Conservation (phyloP, 2,329 filamentous ascomycete species). For the Cladosporium oxysporum region DNA sequence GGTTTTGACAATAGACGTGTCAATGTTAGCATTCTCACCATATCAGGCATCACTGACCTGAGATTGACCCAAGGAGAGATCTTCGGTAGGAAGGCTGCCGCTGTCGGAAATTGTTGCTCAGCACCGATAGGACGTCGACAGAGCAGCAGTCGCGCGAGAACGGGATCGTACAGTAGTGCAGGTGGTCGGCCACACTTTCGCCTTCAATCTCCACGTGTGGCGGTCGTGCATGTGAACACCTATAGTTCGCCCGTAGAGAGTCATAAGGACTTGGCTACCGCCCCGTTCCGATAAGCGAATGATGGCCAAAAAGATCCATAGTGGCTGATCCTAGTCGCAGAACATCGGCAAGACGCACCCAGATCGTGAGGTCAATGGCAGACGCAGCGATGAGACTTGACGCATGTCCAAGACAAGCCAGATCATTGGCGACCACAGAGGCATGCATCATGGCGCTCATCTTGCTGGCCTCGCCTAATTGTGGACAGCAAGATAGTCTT, state of each 20-base stretch:
- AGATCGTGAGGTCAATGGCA: background rate
- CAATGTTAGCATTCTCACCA: too few species aligned
- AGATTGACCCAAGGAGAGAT: background rate
- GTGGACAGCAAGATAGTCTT: too few species aligned
- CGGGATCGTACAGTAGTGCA: conserved; percentile 1
- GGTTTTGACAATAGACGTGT: too few species aligned
- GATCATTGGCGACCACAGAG: too few species aligned
- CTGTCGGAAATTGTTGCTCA: background rate
- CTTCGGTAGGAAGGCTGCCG: background rate
- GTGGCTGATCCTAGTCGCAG: background rate
- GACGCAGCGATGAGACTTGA: background rate
- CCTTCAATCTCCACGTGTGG: conserved; percentile 4
- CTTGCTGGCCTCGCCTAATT: too few species aligned
- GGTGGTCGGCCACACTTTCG: background rate
- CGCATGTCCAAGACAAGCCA: background rate
- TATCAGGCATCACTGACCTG: too few species aligned
- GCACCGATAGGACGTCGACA: background rate
- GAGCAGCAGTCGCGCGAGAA: background rate
- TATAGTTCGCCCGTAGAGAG: conserved; percentile 3
- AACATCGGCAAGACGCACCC: background rate
- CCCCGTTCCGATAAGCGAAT: conserved; percentile 1
- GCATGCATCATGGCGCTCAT: too few species aligned
- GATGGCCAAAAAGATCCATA: background rate
- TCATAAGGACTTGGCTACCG: background rate
- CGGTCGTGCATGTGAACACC: background rate